A percentile compares a stretch with the other conserved stretches of the same genome.
phyloP scores from a whole-genome alignment of 108 stramenopile genomes.

The Poteriospumella lacustris region DNA sequence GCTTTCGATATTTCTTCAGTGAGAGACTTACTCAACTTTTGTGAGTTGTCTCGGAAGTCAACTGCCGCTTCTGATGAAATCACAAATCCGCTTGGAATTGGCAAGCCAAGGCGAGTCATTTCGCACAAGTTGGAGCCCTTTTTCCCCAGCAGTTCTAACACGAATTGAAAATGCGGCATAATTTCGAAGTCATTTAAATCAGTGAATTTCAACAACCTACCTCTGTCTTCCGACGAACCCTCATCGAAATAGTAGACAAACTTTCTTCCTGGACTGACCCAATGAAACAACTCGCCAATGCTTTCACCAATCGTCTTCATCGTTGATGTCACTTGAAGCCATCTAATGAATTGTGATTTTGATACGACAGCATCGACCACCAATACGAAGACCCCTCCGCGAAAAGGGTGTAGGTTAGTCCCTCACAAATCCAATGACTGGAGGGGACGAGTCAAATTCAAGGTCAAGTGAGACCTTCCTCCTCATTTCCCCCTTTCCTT shows the following conservation, averaged over 20 bases:
- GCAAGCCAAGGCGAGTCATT: neutral
- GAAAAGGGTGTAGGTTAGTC: too few species aligned
- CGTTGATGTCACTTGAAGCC: too few species aligned
- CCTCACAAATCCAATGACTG: too few species aligned
- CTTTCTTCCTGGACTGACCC: neutral
- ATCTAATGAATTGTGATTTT: too few species aligned
- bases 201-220: neutral
- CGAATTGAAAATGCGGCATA: too few species aligned
- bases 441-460: too few species aligned
- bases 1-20: neutral
- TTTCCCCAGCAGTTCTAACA: neutral
- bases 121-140: neutral
- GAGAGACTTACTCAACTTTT: neutral
- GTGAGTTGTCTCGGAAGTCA: neutral
- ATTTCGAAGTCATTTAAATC: too few species aligned
- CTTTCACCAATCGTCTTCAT: too few species aligned
- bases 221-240: neutral
- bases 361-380: too few species aligned
- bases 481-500: too few species aligned
- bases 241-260: constrained; percentile 12
- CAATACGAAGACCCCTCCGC: too few species aligned
- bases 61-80: neutral
- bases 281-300: neutral
- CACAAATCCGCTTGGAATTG: neutral
- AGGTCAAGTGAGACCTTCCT: too few species aligned